Evolutionary conservation across 345 rosid species (phyloP), one percentile per base, ranked within the genome.

Genomic region (Hibiscus trionum): DNA sequence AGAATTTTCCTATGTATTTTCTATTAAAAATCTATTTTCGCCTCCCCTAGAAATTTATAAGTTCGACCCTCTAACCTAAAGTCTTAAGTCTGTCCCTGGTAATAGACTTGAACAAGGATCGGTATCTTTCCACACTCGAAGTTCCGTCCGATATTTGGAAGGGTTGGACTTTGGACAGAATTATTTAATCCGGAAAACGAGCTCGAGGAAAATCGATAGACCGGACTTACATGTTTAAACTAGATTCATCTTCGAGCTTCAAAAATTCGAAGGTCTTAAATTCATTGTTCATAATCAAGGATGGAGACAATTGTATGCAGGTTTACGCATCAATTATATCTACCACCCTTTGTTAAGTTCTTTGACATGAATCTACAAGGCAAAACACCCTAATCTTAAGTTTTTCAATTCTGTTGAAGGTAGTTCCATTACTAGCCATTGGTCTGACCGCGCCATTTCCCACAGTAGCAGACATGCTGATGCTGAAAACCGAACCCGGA

Each of bases 251-350:
- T 69, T 35, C 49, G 5, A 33, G 55, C 47, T 53, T 55, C 10
- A 21, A 21, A 27, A 27, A 15, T 65, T 59, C 55, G 69, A 61
- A 14, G 94, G 88, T 33, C 88, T 94, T 61, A 77, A 77, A 50
- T 75, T 84, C 29, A 90, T 91, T 37, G 79, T 75, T 69, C 79
- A 78, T 59, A 91, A 77, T 72, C 98, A 94, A 80, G 97, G 98
- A 37, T 94, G 96, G 96, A 87, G 79, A 72, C 98, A 94, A 77
- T 77, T 94, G 77, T 94, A 91, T 86, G 95, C 97, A n/a, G 98
- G 98, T 50, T 78, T 91, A 66, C 87, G 97, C 84, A 87, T 91
- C 74, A 94, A 94, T 78, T 94, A 42, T 21, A 44, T 21, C 19
- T 11, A 21, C 26, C 21, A 16, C 47, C 37, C 42, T 19, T 62